Evolutionary conservation across 2,329 filamentous ascomycete species (phyloP), one percentile per base, ranked within the genome.

Genomic region (Talaromyces pinophilus): DNA sequence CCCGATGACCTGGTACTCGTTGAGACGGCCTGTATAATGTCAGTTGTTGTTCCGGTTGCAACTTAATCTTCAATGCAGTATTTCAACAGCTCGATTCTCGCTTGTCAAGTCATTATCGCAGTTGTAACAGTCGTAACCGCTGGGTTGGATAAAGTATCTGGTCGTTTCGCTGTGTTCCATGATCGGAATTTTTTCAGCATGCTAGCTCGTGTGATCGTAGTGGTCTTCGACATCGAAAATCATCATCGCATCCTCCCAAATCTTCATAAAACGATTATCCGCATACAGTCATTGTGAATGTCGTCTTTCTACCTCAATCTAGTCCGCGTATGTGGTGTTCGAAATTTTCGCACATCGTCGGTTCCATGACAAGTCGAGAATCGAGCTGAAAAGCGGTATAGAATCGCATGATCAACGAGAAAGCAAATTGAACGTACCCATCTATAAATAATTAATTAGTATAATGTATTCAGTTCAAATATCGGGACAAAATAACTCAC

Each of bases 1-100:
- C 87, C 96, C 95, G 82, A 99, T 97, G 87, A 99, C 94, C 90
- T 98, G 95, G 90, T 97, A 99, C 90, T 99, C 95, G 84, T 93
- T 92, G 87, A 99, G 93, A 89, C 95, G 95, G 92, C 93, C 95
- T 99, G 83, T 35, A 72, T 69, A 72, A 71, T 70, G 76, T 72
- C 59, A 73, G 65, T 52, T 35, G 42, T 42, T 44, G 19, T 61
- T 52, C 30, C 13, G 33, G 19, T 4, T 19, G 15, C n/a, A 28
- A 38, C 22, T 54, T 30, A 8, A 30, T 28, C 22, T 7, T 30
- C 30, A 10, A 7, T 33, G 30, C 30, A 33, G 30, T 25, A 25
- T 33, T 33, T 33, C 30, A 33, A 33, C 30, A 50, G 40, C 48
- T 54, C 46, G 59, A 64, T 68, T 59, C 48, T 59, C 52, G 62